Evolutionary conservation across 371 early-diverging fungal genomes (phyloP).

Genomic region (Batkoa obscura): DNA sequence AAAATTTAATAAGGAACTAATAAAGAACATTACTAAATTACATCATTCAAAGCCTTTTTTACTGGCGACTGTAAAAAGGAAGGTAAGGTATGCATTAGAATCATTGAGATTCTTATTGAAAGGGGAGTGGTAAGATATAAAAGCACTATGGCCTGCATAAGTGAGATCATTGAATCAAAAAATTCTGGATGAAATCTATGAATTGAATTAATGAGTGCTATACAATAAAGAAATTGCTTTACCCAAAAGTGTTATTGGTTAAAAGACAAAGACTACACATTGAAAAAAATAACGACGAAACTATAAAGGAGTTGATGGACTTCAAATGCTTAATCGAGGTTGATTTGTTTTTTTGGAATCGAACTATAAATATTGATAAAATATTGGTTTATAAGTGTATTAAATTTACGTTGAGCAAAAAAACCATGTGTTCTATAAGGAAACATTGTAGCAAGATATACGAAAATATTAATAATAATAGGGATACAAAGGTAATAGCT

Average conservation of each 20-base stretch:
- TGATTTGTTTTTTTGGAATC: no score
- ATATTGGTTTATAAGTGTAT: no score
- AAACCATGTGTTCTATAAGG: no score
- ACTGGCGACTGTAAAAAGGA: neutral
- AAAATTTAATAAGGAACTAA: neutral
- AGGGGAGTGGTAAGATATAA: neutral
- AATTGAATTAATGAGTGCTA: neutral
- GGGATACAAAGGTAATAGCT: no score
- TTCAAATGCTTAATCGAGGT: no score
- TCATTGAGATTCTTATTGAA: neutral
- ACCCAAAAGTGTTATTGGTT: constrained; percentile 1
- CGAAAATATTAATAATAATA: no score
- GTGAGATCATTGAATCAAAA: neutral
- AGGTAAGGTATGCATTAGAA: neutral
- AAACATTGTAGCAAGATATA: no score
- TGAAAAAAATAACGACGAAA: neutral
- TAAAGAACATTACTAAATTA: neutral
- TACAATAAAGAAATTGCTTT: neutral
- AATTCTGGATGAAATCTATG: neutral
- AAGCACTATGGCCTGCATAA: neutral
- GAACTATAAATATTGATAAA: no score
- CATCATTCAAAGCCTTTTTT: neutral
- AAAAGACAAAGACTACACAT: neutral
- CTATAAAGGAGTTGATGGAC: neutral
- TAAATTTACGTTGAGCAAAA: no score